These are phyloP conservation scores for Neopestalotiopsis sp. DNA, from an alignment of 2,329 filamentous ascomycete genomes.

Conservation along the genomic window DNA sequence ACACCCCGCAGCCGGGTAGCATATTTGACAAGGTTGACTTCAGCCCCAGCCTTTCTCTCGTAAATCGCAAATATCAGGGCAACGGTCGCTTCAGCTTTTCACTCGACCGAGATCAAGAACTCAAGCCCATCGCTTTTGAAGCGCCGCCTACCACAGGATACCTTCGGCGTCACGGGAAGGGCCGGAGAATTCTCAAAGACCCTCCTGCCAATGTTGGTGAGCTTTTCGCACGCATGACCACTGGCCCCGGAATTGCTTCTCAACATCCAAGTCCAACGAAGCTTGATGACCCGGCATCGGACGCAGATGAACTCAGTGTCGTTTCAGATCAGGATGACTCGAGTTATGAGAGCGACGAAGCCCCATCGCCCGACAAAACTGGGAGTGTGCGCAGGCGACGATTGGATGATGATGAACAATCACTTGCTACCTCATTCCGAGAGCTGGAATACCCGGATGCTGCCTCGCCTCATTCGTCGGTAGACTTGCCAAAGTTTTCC, in stretches of 20 bases:
- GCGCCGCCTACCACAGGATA: conserved; percentile 54
- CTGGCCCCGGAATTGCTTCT: conserved; percentile 40
- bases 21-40: conserved; percentile 62
- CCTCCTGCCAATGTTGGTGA: conserved; percentile 41
- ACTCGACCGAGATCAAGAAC: conserved; percentile 38
- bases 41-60: conserved; percentile 56
- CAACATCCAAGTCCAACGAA: conserved; percentile 45
- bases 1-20: conserved; percentile 45
- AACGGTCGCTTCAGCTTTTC: conserved; percentile 59
- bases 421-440: conserved; percentile 56
- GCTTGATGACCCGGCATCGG: conserved; percentile 45
- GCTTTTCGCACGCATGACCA: conserved; percentile 44
- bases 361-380: conserved; percentile 56
- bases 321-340: conserved; percentile 63
- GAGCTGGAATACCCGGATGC: conserved; percentile 55
- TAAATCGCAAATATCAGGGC: conserved; percentile 64
- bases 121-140: conserved; percentile 37
- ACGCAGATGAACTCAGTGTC: conserved; percentile 55
- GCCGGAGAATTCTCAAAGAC: conserved; percentile 43
- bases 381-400: conserved; percentile 45
- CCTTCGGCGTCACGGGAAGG: conserved; percentile 52
- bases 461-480: conserved; percentile 50
- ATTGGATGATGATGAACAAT: conserved; percentile 59
- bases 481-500: conserved; percentile 56
- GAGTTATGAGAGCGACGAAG: conserved; percentile 55